phyloP scores from a whole-genome alignment of 2,329 filamentous ascomycete genomes.

The Emmonsiellopsis sp. region DNA sequence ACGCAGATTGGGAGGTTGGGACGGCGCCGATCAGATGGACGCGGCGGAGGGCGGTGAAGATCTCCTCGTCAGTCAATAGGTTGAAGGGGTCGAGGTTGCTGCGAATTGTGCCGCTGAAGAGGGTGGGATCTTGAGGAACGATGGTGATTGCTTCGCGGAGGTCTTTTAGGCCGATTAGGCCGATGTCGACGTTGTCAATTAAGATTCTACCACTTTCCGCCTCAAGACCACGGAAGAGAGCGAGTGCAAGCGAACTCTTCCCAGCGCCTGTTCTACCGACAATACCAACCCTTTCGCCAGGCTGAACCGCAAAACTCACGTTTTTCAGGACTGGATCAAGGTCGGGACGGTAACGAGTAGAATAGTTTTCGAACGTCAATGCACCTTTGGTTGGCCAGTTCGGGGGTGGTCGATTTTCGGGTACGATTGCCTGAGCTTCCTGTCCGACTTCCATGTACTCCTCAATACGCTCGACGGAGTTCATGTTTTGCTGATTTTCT shows the following conservation, averaged over 20 bases:
- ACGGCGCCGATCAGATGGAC: conserved; percentile 66
- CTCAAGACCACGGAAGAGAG: conserved; percentile 87
- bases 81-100: conserved; percentile 90
- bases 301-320: conserved; percentile 75
- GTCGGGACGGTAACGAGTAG: conserved; percentile 78
- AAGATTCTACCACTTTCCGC: conserved; percentile 82
- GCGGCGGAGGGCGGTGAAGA: conserved; percentile 75
- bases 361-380: conserved; percentile 82
- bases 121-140: conserved; percentile 86
- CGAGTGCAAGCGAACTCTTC: conserved; percentile 89
- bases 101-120: conserved; percentile 87
- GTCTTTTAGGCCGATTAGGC: conserved; percentile 83
- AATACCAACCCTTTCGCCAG: conserved; percentile 88
- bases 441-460: conserved; percentile 96
- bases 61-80: conserved; percentile 78
- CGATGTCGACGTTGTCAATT: conserved; percentile 86
- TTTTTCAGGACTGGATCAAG: conserved; percentile 77
- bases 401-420: conserved; percentile 64
- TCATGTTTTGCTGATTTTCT: conserved; percentile 98
- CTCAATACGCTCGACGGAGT: conserved; percentile 93
- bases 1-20: conserved; percentile 21
- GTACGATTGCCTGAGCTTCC: conserved; percentile 70
- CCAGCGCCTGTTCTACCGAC: conserved; percentile 92
- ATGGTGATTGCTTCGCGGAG: conserved; percentile 91
- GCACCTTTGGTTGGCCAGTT: conserved; percentile 81